Percentiles rank a stretch among this genome's conserved stretches.
Evolutionary conservation across 164 flowering plant genomes (phyloP).

Genomic region (Vitis rotundifolia): DNA sequence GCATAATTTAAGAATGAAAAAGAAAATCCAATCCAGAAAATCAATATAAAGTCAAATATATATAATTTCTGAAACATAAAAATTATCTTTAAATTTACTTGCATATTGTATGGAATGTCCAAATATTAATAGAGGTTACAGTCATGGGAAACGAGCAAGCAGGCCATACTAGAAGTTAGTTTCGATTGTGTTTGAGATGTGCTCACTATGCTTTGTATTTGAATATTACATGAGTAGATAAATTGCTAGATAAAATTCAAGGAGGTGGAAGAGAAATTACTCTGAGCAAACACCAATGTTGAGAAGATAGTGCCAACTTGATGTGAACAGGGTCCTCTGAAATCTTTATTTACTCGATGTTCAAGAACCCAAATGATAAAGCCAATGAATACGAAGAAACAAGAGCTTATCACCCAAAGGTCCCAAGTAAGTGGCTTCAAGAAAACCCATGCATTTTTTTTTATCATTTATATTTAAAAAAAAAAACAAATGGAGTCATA

Average conservation of each 20-base stretch:
- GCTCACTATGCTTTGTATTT: too few relatives aligned
- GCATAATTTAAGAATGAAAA: constrained; percentile 8
- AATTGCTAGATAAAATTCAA: too few relatives aligned
- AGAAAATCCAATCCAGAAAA: constrained; percentile 6
- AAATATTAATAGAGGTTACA: not conserved
- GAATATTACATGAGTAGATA: too few relatives aligned
- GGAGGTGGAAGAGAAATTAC: constrained; percentile 13
- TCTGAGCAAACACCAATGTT: constrained; percentile 30
- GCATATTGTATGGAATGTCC: not conserved
- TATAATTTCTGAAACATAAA: too few relatives aligned
- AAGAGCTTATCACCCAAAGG: constrained; percentile 21
- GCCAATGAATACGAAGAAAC: constrained; percentile 9
- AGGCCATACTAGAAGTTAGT: too few relatives aligned
- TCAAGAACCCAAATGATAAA: constrained; percentile 32
- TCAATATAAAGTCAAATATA: too few relatives aligned
- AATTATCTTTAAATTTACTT: too few relatives aligned
- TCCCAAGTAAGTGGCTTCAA: constrained; percentile 21
- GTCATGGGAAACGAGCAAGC: too few relatives aligned
- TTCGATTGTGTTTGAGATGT: too few relatives aligned
- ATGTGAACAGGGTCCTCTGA: constrained; percentile 12
- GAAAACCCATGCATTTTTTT: constrained; percentile 23
- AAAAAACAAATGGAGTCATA: too few relatives aligned
- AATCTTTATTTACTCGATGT: constrained; percentile 16
- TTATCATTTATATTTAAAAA: too few relatives aligned
- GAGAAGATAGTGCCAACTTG: constrained; percentile 25